phyloP scores from a whole-genome alignment of 805 yeast genomes.

The Yamadazyma nakazawae region DNA sequence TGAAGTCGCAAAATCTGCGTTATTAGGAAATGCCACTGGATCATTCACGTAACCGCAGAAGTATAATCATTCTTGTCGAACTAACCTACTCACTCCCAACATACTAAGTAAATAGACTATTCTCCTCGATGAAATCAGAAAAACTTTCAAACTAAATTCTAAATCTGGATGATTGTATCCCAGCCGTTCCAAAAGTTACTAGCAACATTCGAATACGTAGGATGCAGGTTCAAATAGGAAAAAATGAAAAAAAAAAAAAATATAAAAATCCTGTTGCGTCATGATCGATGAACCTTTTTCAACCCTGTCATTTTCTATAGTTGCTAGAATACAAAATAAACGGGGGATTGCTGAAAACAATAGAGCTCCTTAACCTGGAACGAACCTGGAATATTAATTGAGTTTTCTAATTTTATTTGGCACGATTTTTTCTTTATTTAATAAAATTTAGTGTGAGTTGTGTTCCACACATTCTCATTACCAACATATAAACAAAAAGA shows the following conservation, averaged over 20 bases:
- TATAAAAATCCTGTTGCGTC: not conserved
- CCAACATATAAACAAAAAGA: slow-evolving; percentile 4
- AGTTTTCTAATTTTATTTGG: not conserved
- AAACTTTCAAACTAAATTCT: too few relatives aligned
- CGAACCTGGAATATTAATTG: not conserved
- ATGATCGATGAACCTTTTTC: not conserved
- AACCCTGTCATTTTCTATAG: not conserved
- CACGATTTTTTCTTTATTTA: too few relatives aligned
- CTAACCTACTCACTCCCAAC: too few relatives aligned
- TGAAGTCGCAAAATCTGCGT: not conserved
- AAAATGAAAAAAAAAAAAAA: slow-evolving; percentile 1
- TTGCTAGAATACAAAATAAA: too few relatives aligned
- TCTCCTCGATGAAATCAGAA: too few relatives aligned
- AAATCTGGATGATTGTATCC: not conserved
- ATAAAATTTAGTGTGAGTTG: not conserved
- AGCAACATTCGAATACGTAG: not conserved
- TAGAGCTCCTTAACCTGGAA: not conserved
- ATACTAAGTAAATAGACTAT: too few relatives aligned
- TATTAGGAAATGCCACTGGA: not conserved
- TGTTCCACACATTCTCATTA: not conserved
- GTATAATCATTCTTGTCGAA: too few relatives aligned
- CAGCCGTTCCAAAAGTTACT: not conserved
- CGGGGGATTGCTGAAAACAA: not conserved
- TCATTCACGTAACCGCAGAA: too few relatives aligned
- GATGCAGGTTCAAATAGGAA: not conserved